Evolutionary conservation across 176 grass and related monocot genomes (phyloP).

Genomic region (Themeda triandra): DNA sequence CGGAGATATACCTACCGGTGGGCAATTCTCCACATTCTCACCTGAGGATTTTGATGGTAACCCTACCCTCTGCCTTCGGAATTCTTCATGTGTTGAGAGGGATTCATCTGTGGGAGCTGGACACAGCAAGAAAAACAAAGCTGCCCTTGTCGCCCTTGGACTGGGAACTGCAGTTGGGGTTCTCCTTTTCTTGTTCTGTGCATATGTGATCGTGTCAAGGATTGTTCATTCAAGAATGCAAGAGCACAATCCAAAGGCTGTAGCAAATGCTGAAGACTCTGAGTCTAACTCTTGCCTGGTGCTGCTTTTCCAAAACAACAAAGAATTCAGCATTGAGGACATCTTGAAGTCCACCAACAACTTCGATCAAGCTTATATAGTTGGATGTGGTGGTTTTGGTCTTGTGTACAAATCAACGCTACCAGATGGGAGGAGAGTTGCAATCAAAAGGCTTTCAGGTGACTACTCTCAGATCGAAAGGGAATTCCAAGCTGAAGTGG

Average conservation of each 20-base stretch:
- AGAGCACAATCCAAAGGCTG: constrained; percentile 70
- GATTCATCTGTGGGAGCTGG: not conserved
- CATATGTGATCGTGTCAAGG: constrained; percentile 49
- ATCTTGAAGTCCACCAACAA: constrained; percentile 88
- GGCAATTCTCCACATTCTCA: constrained; percentile 77
- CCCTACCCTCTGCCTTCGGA: constrained; percentile 51
- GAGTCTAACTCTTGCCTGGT: constrained; percentile 65
- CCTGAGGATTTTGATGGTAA: constrained; percentile 68
- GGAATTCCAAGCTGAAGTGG: constrained; percentile 91
- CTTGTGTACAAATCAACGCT: constrained; percentile 83
- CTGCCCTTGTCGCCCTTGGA: constrained; percentile 31
- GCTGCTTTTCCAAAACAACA: constrained; percentile 85
- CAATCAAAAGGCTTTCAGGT: constrained; percentile 87
- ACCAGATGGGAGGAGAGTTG: constrained; percentile 65
- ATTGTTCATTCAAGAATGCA: constrained; percentile 48
- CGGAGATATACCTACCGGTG: constrained; percentile 67
- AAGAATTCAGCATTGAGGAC: constrained; percentile 74
- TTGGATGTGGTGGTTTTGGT: constrained; percentile 91
- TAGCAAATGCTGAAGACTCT: constrained; percentile 76
- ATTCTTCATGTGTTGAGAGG: constrained; percentile 11
- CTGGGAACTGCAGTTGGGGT: constrained; percentile 57
- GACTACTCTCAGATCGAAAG: constrained; percentile 90
- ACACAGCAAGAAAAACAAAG: constrained; percentile 44
- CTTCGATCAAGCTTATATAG: constrained; percentile 80
- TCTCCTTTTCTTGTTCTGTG: constrained; percentile 35